Percentiles rank a stretch among this genome's conserved stretches.
These are phyloP conservation scores for Monosporascus cannonballus DNA, from an alignment of 2,329 filamentous ascomycete species.

Conservation along the genomic window DNA sequence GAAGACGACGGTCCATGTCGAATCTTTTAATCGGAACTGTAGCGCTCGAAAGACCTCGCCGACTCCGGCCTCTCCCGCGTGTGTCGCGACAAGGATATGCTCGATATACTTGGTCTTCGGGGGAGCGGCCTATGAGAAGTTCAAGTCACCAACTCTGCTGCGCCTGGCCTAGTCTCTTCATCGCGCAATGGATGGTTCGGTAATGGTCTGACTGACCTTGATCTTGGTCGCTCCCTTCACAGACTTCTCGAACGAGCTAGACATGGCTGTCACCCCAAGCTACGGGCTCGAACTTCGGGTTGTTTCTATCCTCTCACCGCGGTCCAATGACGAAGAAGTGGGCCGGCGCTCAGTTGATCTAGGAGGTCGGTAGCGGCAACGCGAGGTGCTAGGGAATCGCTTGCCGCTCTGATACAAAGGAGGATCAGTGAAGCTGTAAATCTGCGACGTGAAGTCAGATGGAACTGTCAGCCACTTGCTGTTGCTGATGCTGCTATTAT, in stretches of 20 bases:
- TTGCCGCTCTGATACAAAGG: too few relatives aligned
- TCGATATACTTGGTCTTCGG: constrained; percentile 99
- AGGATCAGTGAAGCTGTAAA: too few relatives aligned
- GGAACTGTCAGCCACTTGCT: too few relatives aligned
- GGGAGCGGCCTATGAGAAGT: constrained; percentile 65
- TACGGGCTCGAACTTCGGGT: background rate
- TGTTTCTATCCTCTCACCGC: too few relatives aligned
- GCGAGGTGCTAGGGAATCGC: too few relatives aligned
- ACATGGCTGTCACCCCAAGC: constrained; percentile 43
- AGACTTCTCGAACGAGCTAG: constrained; percentile 94
- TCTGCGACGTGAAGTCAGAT: too few relatives aligned
- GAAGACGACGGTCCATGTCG: constrained; percentile 99
- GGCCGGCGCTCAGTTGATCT: too few relatives aligned
- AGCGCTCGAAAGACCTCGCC: constrained; percentile 92
- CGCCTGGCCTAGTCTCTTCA: background rate
- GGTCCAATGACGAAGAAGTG: too few relatives aligned
- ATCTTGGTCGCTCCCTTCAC: constrained; percentile 98
- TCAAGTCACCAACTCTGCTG: constrained; percentile 8
- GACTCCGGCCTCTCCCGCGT: constrained; percentile 89
- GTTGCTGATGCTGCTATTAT: too few relatives aligned
- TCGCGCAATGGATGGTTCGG: too few relatives aligned
- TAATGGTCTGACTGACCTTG: constrained; percentile 56
- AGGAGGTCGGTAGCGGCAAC: too few relatives aligned
- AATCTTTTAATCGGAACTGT: constrained; percentile 82
- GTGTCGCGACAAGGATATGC: constrained; percentile 91